A percentile compares a stretch with the other conserved stretches of the same genome.
phyloP scores from a whole-genome alignment of 257 asterid species.

The Eustoma russellianum region DNA sequence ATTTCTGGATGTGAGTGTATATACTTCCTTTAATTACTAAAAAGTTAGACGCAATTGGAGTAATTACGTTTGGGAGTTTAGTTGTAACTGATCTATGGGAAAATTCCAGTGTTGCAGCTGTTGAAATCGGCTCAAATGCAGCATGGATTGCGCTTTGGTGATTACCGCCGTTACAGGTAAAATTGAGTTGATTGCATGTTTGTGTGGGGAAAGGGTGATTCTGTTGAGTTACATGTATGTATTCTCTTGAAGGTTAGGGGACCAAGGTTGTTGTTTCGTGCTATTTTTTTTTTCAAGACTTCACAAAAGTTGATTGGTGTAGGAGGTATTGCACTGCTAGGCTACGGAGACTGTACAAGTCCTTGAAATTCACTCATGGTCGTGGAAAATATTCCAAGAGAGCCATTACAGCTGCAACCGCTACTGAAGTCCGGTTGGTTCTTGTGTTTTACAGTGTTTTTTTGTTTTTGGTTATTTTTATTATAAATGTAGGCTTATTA shows the following conservation, averaged over 20 bases:
- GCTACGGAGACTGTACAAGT: slow-evolving; percentile 81
- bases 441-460: neutral
- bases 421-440: slow-evolving; percentile 84
- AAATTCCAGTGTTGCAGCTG: slow-evolving; percentile 69
- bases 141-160: slow-evolving; percentile 95
- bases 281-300: neutral
- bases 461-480: neutral
- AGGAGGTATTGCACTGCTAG: slow-evolving; percentile 98
- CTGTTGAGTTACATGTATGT: neutral
- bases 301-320: slow-evolving; percentile 4
- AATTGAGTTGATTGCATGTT: neutral
- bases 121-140: slow-evolving; percentile 96
- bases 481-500: slow-evolving; percentile 1
- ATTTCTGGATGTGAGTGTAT: too few relatives aligned
- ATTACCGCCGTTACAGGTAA: slow-evolving; percentile 88
- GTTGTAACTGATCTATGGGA: slow-evolving; percentile 8
- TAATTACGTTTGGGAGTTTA: neutral
- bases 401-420: slow-evolving; percentile 45
- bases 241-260: neutral
- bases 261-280: neutral
- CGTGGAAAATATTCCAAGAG: slow-evolving; percentile 82
- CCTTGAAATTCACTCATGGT: slow-evolving; percentile 92
- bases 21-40: neutral
- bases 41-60: too few relatives aligned
- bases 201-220: neutral